Evolutionary conservation across 352 stramenopile species (phyloP).

Genomic region (Pythium sp.): DNA sequence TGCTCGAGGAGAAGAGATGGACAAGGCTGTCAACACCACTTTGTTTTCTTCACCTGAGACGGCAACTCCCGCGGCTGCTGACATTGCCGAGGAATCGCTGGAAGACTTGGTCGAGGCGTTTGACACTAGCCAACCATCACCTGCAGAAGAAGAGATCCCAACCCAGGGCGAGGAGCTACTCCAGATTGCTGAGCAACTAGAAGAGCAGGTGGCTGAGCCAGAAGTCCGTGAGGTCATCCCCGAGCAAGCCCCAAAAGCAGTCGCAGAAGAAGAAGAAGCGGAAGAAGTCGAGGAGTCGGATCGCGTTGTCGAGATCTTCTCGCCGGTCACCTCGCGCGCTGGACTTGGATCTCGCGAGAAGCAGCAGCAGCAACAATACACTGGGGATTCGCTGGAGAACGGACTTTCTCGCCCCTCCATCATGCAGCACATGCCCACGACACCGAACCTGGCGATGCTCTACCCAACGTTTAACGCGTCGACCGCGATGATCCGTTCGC

Average conservation of each 20-base stretch:
- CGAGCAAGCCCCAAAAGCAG: constrained; percentile 13
- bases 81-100: background rate
- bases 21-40: background rate
- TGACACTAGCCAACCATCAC: background rate
- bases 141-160: background rate
- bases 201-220: background rate
- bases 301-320: constrained; percentile 11
- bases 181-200: background rate
- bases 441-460: constrained; percentile 24
- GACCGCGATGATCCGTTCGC: constrained; percentile 28
- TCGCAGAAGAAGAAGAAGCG: constrained; percentile 1
- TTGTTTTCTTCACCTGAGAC: background rate
- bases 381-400: background rate
- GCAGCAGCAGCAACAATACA: background rate
- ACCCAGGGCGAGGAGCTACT: background rate
- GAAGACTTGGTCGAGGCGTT: background rate
- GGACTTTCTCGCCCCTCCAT: background rate
- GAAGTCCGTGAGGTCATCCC: background rate
- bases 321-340: background rate
- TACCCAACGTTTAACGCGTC: constrained; percentile 1
- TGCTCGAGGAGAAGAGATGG: background rate
- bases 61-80: background rate
- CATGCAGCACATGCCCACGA: constrained; percentile 27
- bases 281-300: constrained; percentile 4
- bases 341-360: constrained; percentile 7